Evolutionary conservation across 345 rosid species (phyloP).

Genomic region (Schrenkiella parvula): DNA sequence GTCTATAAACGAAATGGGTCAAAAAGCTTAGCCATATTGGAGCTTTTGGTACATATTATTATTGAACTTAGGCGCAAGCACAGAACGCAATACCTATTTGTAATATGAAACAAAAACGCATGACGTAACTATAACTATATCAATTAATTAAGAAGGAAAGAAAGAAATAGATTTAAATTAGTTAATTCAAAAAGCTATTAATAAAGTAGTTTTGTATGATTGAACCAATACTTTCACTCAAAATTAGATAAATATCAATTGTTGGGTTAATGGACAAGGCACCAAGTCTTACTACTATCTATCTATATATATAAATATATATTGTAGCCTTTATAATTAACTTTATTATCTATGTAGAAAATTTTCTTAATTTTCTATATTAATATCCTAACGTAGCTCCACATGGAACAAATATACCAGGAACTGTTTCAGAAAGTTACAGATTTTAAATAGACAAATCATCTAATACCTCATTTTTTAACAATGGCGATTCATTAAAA

Average conservation of each 20-base stretch:
- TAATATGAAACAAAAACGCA: constrained; percentile 5
- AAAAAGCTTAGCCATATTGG: constrained; percentile 25
- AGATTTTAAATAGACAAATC: no score
- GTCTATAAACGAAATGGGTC: constrained; percentile 25
- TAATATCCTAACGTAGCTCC: neutral
- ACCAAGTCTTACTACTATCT: neutral
- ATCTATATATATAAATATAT: neutral
- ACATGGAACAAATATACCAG: no score
- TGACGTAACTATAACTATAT: neutral
- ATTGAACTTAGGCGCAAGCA: neutral
- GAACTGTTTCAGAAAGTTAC: no score
- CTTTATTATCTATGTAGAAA: neutral
- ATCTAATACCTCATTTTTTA: no score
- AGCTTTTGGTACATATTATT: constrained; percentile 4
- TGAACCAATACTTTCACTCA: neutral
- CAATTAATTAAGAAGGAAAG: neutral
- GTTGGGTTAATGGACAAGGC: constrained; percentile 3
- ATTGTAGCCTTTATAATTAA: neutral
- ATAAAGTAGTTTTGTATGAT: constrained; percentile 4
- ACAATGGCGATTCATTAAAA: no score
- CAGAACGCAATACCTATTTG: constrained; percentile 12
- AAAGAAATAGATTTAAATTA: neutral
- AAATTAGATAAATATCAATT: neutral
- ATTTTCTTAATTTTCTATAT: neutral
- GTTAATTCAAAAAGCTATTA: neutral